Percentiles rank a stretch among this genome's conserved stretches.
Evolutionary conservation across 768 basidiomycete species (phyloP).

Genomic region (Amanita muscaria): DNA sequence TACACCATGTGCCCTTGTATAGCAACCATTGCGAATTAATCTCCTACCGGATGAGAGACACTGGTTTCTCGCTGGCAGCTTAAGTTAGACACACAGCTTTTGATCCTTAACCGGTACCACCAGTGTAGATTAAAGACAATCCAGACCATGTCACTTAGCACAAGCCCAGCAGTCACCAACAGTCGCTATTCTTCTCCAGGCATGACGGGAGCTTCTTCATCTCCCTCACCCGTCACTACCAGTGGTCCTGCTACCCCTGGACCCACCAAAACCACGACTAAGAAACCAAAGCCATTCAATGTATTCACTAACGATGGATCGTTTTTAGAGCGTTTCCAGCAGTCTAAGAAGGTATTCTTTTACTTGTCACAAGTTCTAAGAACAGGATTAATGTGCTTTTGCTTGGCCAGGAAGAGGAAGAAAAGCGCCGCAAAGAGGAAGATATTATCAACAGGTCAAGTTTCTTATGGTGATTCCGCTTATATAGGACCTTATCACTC

Average conservation of each 20-base stretch:
- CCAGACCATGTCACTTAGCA: not conserved
- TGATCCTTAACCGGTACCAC: too few relatives aligned
- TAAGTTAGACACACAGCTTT: too few relatives aligned
- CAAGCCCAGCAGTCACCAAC: not conserved
- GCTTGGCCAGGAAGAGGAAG: constrained; percentile 37
- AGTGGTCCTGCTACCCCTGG: not conserved
- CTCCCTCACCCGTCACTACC: not conserved
- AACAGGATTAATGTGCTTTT: constrained; percentile 9
- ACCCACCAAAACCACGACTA: constrained; percentile 23
- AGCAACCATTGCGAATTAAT: too few relatives aligned
- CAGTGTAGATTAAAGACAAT: too few relatives aligned
- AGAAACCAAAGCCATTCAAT: constrained; percentile 34
- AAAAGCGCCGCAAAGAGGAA: constrained; percentile 46
- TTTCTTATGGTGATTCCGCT: constrained; percentile 6
- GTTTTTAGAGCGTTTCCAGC: constrained; percentile 57
- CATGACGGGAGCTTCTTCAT: not conserved
- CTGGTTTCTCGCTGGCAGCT: too few relatives aligned
- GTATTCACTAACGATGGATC: constrained; percentile 66
- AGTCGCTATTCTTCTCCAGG: constrained; percentile 1
- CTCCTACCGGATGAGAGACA: too few relatives aligned
- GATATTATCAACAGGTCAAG: constrained; percentile 42
- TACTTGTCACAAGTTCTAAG: not conserved
- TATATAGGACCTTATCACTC: constrained; percentile 3
- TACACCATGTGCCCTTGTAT: constrained; percentile 8
- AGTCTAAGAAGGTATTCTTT: constrained; percentile 38